These are phyloP conservation scores for Phanerodontia chrysosporium DNA, from an alignment of 768 basidiomycete genomes.

Conservation along the genomic window DNA sequence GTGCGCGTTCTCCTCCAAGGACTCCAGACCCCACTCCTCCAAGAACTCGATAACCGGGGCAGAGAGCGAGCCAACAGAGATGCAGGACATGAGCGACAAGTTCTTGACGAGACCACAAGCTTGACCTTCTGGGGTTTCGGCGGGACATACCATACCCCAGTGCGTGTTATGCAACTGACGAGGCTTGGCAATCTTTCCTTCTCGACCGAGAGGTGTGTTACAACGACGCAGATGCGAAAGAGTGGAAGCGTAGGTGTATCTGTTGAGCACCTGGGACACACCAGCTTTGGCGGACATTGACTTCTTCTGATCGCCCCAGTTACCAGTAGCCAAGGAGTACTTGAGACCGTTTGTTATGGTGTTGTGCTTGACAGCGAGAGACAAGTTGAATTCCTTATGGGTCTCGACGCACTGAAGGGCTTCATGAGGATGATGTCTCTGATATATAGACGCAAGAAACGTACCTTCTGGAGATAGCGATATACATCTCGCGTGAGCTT, in stretches of 20 bases:
- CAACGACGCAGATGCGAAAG: slow-evolving; percentile 96
- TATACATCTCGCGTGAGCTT: slow-evolving; percentile 97
- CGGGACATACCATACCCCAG: slow-evolving; percentile 99
- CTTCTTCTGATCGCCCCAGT: slow-evolving; percentile 99
- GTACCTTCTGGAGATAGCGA: slow-evolving; percentile 92
- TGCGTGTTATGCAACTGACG: slow-evolving; percentile 99
- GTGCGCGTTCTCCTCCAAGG: slow-evolving; percentile 89
- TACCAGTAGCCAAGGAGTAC: slow-evolving; percentile 96
- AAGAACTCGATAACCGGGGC: slow-evolving; percentile 97
- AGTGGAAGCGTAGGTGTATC: slow-evolving; percentile 98
- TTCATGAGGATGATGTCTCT: slow-evolving; percentile 7
- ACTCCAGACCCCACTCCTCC: slow-evolving; percentile 97
- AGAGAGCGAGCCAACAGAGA: slow-evolving; percentile 94
- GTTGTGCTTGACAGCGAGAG: slow-evolving; percentile 89
- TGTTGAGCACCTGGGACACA: slow-evolving; percentile 96
- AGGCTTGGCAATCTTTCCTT: slow-evolving; percentile 98
- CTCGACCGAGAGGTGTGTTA: slow-evolving; percentile 96
- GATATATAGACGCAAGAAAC: slow-evolving; percentile 13
- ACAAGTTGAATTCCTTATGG: slow-evolving; percentile 90
- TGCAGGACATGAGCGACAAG: slow-evolving; percentile 93
- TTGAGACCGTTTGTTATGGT: slow-evolving; percentile 98
- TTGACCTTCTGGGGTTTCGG: slow-evolving; percentile 99
- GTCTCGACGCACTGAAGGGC: slow-evolving; percentile 83
- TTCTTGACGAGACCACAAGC: slow-evolving; percentile 99
- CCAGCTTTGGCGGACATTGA: slow-evolving; percentile 97